Evolutionary conservation across 2,329 filamentous ascomycete species (phyloP).

Genomic region (Ophiostoma piceae): DNA sequence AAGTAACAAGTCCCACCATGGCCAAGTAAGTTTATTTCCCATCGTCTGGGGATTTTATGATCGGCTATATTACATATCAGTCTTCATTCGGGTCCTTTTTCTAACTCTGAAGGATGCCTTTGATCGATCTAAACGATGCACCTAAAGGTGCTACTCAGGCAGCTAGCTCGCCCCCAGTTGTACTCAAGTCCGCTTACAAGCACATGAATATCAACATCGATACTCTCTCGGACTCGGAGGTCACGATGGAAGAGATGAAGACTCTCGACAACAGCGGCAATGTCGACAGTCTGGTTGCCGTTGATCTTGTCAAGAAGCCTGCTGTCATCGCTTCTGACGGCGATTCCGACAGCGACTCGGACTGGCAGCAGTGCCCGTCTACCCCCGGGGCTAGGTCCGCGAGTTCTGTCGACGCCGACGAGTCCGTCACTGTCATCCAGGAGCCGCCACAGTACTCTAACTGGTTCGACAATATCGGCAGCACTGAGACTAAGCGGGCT

Average conservation of each 20-base stretch:
- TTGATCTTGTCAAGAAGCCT: neutral
- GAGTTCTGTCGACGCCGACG: neutral
- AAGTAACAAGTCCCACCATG: neutral
- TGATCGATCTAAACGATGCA: neutral
- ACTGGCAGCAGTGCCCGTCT: neutral
- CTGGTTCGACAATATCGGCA: neutral
- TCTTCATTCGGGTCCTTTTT: neutral
- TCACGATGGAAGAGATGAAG: neutral
- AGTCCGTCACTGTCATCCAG: neutral
- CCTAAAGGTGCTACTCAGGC: neutral
- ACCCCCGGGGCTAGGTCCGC: neutral
- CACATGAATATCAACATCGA: slow-evolving; percentile 1
- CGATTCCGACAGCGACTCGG: neutral
- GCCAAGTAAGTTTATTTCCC: neutral
- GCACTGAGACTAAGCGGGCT: neutral
- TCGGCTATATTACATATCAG: too few relatives aligned
- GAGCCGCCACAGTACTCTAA: neutral
- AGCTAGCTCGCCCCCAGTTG: neutral
- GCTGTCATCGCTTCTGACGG: neutral
- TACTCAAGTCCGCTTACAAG: neutral
- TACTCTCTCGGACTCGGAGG: neutral
- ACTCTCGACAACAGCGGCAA: neutral
- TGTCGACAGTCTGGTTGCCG: neutral
- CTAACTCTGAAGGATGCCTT: neutral
- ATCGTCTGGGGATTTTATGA: neutral